These are phyloP conservation scores for Austroboletus niveus DNA, from an alignment of 1,284 basidiomycete genomes.

Conservation along the genomic window DNA sequence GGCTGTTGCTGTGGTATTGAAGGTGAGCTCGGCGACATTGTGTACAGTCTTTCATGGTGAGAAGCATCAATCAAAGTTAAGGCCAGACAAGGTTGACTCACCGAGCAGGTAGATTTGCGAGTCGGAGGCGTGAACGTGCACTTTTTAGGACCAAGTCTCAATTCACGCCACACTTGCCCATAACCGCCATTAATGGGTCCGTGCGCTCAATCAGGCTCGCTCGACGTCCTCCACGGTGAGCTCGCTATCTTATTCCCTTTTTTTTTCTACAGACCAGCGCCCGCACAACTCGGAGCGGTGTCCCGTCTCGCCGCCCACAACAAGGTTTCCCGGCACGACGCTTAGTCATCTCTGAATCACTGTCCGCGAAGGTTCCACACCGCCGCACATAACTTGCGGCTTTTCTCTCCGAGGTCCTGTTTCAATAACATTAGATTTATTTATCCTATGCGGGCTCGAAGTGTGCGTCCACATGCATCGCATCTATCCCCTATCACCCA, in stretches of 20 bases:
- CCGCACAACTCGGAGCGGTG: not conserved
- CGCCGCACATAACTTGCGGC: no score
- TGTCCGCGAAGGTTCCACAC: slow-evolving; percentile 26
- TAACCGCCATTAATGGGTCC: slow-evolving; percentile 29
- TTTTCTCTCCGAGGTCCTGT: not conserved
- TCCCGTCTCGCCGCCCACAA: not conserved
- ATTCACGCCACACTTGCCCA: slow-evolving; percentile 28
- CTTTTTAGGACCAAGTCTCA: slow-evolving; percentile 23
- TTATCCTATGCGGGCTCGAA: no score
- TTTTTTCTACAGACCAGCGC: not conserved
- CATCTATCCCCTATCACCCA: no score
- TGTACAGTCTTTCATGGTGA: not conserved
- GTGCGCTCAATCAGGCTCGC: slow-evolving; percentile 11
- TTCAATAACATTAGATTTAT: no score
- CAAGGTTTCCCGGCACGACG: slow-evolving; percentile 29
- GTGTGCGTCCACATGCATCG: no score
- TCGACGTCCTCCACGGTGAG: not conserved
- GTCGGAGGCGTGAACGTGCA: slow-evolving; percentile 46
- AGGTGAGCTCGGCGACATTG: slow-evolving; percentile 40
- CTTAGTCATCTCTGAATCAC: slow-evolving; percentile 29
- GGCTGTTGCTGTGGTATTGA: slow-evolving; percentile 22
- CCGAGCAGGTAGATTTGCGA: slow-evolving; percentile 53
- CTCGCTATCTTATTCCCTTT: not conserved
- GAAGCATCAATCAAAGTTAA: slow-evolving; percentile 48
- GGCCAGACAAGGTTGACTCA: slow-evolving; percentile 57